These are phyloP conservation scores for Geoglossum cookeanum DNA, from an alignment of 2,329 filamentous ascomycete genomes.

Conservation along the genomic window DNA sequence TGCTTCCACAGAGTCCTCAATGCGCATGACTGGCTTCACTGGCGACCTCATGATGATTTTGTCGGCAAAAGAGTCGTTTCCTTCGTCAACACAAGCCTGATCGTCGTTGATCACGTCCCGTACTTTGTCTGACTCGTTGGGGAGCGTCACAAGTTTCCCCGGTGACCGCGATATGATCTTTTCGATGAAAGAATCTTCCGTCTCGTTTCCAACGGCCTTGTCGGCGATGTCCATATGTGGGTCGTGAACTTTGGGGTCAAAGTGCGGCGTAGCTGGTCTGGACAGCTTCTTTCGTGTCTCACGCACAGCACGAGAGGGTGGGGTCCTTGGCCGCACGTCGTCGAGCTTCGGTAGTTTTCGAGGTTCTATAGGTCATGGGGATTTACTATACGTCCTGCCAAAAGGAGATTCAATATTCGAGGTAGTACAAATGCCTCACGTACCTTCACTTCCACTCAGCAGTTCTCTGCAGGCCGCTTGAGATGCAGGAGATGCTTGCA, in stretches of 20 bases:
- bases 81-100: not conserved
- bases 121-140: not conserved
- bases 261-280: not conserved
- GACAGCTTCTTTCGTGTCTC: not conserved
- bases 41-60: slow-evolving; percentile 19
- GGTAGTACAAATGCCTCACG: not conserved
- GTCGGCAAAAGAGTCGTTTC: slow-evolving; percentile 15
- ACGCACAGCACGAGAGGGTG: not conserved
- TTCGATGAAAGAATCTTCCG: not conserved
- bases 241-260: not conserved
- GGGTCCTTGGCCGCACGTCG: not conserved
- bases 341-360: not conserved
- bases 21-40: slow-evolving; percentile 26
- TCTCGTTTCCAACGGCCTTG: not conserved
- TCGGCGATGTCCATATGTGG: not conserved
- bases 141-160: not conserved
- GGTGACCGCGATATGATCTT: not conserved
- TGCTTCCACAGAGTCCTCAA: slow-evolving; percentile 45
- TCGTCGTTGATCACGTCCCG: slow-evolving; percentile 7
- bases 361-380: not conserved
- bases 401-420: not conserved
- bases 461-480: not conserved
- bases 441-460: not conserved
- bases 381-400: not conserved
- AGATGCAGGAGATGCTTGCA: not conserved